Evolutionary conservation across 306 rosid genomes (phyloP).

Genomic region (Pyrus bretschneideri): DNA sequence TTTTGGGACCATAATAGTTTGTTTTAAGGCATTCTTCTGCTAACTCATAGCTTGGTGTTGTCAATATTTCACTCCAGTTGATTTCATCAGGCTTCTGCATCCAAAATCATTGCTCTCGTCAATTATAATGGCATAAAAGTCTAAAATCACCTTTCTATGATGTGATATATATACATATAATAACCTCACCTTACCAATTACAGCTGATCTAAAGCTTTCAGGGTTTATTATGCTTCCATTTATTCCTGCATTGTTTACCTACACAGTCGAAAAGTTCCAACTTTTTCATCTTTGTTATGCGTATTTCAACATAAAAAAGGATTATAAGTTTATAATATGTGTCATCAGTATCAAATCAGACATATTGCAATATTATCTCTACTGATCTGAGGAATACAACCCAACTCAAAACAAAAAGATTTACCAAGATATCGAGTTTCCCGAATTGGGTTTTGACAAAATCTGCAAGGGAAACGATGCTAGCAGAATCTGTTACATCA

Average conservation of each 20-base stretch:
- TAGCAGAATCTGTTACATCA: conserved; percentile 26
- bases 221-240: background rate
- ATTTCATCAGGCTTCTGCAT: background rate
- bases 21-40: conserved; percentile 29
- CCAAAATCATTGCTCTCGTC: no score
- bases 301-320: background rate
- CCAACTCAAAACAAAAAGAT: background rate
- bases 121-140: no score
- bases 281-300: background rate
- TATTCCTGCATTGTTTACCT: conserved; percentile 26
- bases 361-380: background rate
- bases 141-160: no score
- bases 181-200: background rate
- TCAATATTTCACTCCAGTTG: conserved; percentile 28
- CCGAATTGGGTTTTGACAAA: conserved; percentile 30
- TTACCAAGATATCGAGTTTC: conserved; percentile 28
- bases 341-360: no score
- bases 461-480: conserved; percentile 16
- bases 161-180: background rate
- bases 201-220: background rate
- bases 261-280: background rate
- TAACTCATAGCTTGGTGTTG: conserved; percentile 11
- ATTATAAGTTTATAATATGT: background rate
- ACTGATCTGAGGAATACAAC: background rate
- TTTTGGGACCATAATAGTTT: conserved; percentile 42